These are phyloP conservation scores for Lentinula edodes DNA, from an alignment of 768 basidiomycete species.

Conservation along the genomic window DNA sequence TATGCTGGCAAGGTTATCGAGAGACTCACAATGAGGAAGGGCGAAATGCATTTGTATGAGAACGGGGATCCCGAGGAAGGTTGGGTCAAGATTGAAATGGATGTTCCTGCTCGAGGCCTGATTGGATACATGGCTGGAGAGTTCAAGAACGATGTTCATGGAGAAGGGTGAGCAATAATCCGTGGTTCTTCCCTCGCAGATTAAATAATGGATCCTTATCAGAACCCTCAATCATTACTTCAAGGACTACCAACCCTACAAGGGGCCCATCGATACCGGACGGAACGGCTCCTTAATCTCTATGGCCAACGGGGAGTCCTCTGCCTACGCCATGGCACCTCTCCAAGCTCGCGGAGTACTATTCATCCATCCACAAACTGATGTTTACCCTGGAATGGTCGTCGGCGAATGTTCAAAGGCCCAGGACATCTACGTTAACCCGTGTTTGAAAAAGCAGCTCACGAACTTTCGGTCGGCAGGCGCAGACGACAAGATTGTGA, in stretches of 20 bases:
- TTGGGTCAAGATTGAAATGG: slow-evolving; percentile 41
- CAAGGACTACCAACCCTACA: slow-evolving; percentile 41
- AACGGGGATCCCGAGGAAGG: slow-evolving; percentile 32
- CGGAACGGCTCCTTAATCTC: slow-evolving; percentile 43
- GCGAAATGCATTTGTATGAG: slow-evolving; percentile 42
- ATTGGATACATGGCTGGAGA: slow-evolving; percentile 51
- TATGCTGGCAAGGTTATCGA: slow-evolving; percentile 43
- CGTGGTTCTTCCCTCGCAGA: background rate
- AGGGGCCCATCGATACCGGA: slow-evolving; percentile 40
- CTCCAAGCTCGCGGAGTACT: slow-evolving; percentile 42
- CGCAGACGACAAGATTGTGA: slow-evolving; percentile 45
- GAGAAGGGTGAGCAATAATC: slow-evolving; percentile 31
- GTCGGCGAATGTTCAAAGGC: slow-evolving; percentile 44
- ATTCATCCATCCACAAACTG: slow-evolving; percentile 37
- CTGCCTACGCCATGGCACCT: slow-evolving; percentile 43
- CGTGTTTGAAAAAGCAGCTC: slow-evolving; percentile 42
- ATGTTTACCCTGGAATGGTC: slow-evolving; percentile 48
- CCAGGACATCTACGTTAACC: slow-evolving; percentile 42
- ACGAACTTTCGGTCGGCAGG: slow-evolving; percentile 44
- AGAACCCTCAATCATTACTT: slow-evolving; percentile 50
- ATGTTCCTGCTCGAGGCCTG: slow-evolving; percentile 41
- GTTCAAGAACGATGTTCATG: slow-evolving; percentile 47
- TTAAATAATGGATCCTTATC: background rate
- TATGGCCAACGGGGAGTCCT: slow-evolving; percentile 39
- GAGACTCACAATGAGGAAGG: slow-evolving; percentile 46